Conservation (phyloP, 495 filamentous ascomycete species). For the Tetracladium marchalianum region DNA sequence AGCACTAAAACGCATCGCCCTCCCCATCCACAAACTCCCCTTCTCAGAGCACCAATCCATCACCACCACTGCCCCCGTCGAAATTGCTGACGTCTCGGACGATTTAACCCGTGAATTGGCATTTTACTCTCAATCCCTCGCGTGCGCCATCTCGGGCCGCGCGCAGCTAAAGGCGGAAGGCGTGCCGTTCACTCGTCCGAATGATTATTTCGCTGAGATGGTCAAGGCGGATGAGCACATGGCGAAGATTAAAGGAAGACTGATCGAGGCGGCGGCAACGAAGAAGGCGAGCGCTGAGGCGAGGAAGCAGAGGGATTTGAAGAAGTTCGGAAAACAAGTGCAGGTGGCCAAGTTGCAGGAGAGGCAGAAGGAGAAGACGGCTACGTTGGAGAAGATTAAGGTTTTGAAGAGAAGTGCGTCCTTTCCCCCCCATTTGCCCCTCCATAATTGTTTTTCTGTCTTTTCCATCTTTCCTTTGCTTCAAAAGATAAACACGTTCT, state of each 20-base stretch:
- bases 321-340: slow-evolving; percentile 99
- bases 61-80: slow-evolving; percentile 33
- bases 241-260: slow-evolving; percentile 87
- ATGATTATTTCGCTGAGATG: slow-evolving; percentile 98
- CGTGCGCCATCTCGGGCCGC: slow-evolving; percentile 63
- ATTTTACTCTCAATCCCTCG: slow-evolving; percentile 86
- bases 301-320: slow-evolving; percentile 82
- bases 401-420: slow-evolving; percentile 80
- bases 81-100: slow-evolving; percentile 65
- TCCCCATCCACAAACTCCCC: slow-evolving; percentile 40
- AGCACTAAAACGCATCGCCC: slow-evolving; percentile 67
- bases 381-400: slow-evolving; percentile 89
- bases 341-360: slow-evolving; percentile 95
- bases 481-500: slow-evolving; percentile 2
- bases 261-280: slow-evolving; percentile 79
- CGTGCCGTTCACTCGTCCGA: slow-evolving; percentile 74
- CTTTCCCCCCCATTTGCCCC: slow-evolving; percentile 6
- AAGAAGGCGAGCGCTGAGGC: slow-evolving; percentile 93
- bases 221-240: slow-evolving; percentile 97
- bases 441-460: background rate
- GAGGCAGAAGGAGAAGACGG: slow-evolving; percentile 78
- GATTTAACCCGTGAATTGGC: slow-evolving; percentile 84
- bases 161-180: slow-evolving; percentile 68
- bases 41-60: slow-evolving; percentile 50
- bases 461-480: background rate